Base-by-base conservation (phyloP, 805 yeast species). In the Myxozyma kluyveri region DNA sequence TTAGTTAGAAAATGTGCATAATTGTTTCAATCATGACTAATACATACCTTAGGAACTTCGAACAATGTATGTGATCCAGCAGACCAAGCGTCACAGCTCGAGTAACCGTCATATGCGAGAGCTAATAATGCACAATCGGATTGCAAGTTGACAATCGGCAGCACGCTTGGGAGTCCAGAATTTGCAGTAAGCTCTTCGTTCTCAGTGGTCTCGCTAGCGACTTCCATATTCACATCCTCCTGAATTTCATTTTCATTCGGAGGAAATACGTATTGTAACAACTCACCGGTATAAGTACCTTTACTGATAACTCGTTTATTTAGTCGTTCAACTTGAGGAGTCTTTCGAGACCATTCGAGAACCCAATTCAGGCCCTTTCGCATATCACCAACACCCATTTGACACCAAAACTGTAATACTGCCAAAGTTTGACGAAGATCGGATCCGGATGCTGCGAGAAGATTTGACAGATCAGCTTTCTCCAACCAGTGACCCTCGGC, bases 401-500 rank as follows among this genome's bases (percentile, higher is more conserved):
- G 63, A 39, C 65, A 61, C 61, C 63, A 63, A 19, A 60, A 52
- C 39, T 63, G 67, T 12, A 63, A 45, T 5, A 46, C 45, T 18
- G 54, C 47, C 4, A 63, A 31, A 14, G 61, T 22, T 7, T 38
- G 26, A 12, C 61, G 45, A 4, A 62, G 37, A 47, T 72, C 75
- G 14, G 19, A 31, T 2, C 52, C 53, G 2, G 61, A 59, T 1
- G 68, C 42, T 4, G 9, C 6, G 7, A 42, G n/a, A 4, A 36
- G 24, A 1, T 41, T 21, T 1, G 51, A 54, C 5, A 72, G 52
- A 1, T 38, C 49, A 1, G 33, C 18, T 22, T 53, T 50, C 2
- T 54, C 55, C 0, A 72, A 45, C 1, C 63, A 7, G 42, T 67
- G 71, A 1, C 75, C 74, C 49, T 72, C 74, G 32, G 61, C 52